phyloP scores from a whole-genome alignment of 805 yeast species.

The Ogataea naganishii region DNA sequence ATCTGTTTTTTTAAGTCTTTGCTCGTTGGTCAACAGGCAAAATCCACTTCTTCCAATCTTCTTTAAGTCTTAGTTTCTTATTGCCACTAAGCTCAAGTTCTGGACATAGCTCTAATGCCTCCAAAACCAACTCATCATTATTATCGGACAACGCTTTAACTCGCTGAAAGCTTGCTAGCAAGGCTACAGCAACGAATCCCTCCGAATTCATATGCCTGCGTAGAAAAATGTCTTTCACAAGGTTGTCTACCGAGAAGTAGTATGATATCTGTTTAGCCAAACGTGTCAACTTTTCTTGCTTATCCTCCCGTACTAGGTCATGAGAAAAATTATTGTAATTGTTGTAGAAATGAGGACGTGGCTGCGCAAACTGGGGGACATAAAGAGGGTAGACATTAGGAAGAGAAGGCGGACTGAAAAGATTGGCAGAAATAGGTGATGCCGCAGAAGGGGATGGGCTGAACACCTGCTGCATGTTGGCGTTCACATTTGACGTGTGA shows the following conservation, averaged over 20 bases:
- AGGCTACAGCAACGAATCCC: conserved; percentile 56
- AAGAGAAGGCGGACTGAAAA: no score
- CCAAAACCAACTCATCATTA: conserved; percentile 31
- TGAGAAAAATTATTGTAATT: no score
- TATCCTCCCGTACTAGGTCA: no score
- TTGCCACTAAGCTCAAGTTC: conserved; percentile 23
- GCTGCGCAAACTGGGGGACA: no score
- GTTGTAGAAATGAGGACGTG: no score
- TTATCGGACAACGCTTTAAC: conserved; percentile 50
- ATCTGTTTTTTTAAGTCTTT: conserved; percentile 30
- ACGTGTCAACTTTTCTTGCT: conserved; percentile 8
- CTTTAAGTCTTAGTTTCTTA: conserved; percentile 46
- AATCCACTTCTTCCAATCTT: conserved; percentile 63
- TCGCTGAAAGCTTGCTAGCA: conserved; percentile 63
- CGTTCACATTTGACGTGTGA: no score
- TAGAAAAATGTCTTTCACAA: conserved; percentile 72
- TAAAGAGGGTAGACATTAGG: no score
- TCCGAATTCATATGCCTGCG: conserved; percentile 66
- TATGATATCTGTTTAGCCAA: conserved; percentile 60
- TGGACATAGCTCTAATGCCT: conserved; percentile 20
- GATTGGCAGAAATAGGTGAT: no score
- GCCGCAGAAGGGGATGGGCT: no score
- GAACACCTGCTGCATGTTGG: no score
- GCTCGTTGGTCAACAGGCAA: conserved; percentile 39
- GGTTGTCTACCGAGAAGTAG: conserved; percentile 80